A percentile compares a stretch with the other conserved stretches of the same genome.
Conservation (phyloP, 2,329 filamentous ascomycete species). For the Fusarium oxysporum region DNA sequence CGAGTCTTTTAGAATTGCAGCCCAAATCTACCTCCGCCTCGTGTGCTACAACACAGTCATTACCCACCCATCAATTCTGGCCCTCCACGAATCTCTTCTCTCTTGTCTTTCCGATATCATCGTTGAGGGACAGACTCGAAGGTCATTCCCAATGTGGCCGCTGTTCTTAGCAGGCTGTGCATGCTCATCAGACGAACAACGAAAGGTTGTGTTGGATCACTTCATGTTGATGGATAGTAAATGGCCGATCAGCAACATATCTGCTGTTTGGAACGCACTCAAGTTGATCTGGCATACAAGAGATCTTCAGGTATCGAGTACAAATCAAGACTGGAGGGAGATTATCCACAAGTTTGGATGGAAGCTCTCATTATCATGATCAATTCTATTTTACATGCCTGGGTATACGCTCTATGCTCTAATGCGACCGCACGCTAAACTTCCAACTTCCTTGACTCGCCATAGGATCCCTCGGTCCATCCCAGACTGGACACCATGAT, state of each 20-base stretch:
- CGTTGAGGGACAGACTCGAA: conserved; percentile 31
- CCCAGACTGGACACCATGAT: conserved; percentile 41
- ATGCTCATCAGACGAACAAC: conserved; percentile 39
- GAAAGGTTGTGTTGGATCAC: conserved; percentile 35
- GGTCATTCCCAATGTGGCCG: conserved; percentile 44
- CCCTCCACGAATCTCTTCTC: conserved; percentile 28
- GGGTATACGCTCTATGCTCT: not conserved
- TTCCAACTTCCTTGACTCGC: conserved; percentile 31
- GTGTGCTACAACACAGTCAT: conserved; percentile 39
- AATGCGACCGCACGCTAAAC: conserved; percentile 22
- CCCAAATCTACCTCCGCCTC: conserved; percentile 40
- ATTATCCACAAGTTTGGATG: conserved; percentile 43
- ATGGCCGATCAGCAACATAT: conserved; percentile 43
- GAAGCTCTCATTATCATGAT: conserved; percentile 31
- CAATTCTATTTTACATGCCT: not conserved
- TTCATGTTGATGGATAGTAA: conserved; percentile 38
- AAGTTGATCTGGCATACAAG: conserved; percentile 40
- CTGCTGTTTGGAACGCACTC: conserved; percentile 39
- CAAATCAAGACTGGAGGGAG: conserved; percentile 40
- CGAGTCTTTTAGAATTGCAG: conserved; percentile 38
- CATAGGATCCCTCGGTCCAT: conserved; percentile 35
- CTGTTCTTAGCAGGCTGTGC: conserved; percentile 42
- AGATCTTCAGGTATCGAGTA: conserved; percentile 20
- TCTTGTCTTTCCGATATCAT: conserved; percentile 36
- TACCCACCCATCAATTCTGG: conserved; percentile 24